Evolutionary conservation across 345 rosid species (phyloP).

Genomic region (Citrus reticulata): DNA sequence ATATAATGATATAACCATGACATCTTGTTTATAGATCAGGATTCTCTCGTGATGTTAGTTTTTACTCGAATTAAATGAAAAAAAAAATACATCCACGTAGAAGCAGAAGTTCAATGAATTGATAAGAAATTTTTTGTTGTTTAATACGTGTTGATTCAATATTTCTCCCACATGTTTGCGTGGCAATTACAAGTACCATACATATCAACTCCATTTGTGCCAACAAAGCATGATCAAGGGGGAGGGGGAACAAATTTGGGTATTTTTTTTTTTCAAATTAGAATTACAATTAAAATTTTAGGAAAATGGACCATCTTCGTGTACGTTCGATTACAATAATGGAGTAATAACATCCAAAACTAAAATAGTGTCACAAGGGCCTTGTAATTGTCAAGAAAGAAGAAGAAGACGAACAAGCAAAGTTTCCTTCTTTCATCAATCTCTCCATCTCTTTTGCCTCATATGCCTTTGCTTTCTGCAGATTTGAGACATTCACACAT

Average conservation of each 20-base stretch:
- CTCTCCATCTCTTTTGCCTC: constrained; percentile 59
- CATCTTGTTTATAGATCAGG: background rate
- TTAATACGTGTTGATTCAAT: background rate
- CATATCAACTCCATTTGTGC: background rate
- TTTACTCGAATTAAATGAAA: background rate
- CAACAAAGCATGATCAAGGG: background rate
- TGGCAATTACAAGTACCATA: constrained; percentile 14
- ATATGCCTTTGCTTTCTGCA: constrained; percentile 58
- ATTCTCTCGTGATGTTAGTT: background rate
- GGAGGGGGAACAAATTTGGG: background rate
- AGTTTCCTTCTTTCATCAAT: constrained; percentile 48
- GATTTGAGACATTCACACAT: background rate
- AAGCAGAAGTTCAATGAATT: background rate
- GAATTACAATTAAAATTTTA: background rate
- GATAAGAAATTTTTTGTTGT: background rate
- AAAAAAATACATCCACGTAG: background rate
- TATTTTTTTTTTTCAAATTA: background rate
- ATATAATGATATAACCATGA: background rate
- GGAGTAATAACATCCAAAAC: background rate
- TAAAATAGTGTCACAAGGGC: constrained; percentile 17
- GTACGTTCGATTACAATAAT: constrained; percentile 11
- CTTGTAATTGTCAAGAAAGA: constrained; percentile 30
- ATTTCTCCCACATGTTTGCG: constrained; percentile 1
- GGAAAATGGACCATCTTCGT: constrained; percentile 12
- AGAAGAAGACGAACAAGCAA: constrained; percentile 28